Conservation (phyloP, 1,284 basidiomycete genomes). For the Trichosporon sp. region DNA sequence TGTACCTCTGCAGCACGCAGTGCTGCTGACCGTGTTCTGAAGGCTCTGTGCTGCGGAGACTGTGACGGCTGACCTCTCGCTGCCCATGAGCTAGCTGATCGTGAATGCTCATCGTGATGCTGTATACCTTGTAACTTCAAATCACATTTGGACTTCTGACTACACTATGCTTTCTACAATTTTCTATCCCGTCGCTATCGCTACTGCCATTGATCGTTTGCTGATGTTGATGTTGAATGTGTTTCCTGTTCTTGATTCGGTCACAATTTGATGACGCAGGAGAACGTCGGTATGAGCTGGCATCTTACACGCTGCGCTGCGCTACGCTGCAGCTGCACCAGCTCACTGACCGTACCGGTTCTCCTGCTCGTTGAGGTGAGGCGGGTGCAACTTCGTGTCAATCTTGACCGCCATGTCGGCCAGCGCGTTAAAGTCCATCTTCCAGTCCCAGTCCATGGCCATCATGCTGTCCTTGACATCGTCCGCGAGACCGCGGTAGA, state of each 20-base stretch:
- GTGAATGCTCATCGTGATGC: too few relatives aligned
- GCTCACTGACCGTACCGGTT: constrained; percentile 13
- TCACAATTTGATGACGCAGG: neutral
- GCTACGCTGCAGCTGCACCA: too few relatives aligned
- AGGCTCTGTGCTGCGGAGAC: too few relatives aligned
- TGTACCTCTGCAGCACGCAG: constrained; percentile 10
- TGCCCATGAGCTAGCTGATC: too few relatives aligned
- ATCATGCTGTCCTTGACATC: constrained; percentile 18
- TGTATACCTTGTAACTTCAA: too few relatives aligned
- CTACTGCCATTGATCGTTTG: neutral
- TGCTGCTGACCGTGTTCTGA: too few relatives aligned
- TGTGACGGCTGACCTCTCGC: too few relatives aligned
- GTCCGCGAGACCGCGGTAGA: constrained; percentile 19
- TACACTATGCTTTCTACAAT: neutral
- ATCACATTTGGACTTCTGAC: constrained; percentile 4
- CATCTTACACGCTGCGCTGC: too few relatives aligned
- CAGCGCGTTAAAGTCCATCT: constrained; percentile 14
- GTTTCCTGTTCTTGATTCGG: neutral
- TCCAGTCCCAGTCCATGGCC: constrained; percentile 18
- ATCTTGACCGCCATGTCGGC: constrained; percentile 14
- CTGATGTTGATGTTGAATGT: neutral
- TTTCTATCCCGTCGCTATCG: neutral
- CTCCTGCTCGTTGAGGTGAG: constrained; percentile 15
- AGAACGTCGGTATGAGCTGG: neutral
- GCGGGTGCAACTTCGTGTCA: constrained; percentile 16